A percentile compares a stretch with the other conserved stretches of the same genome.
These are phyloP conservation scores for Crepidotus variabilis DNA, from an alignment of 768 basidiomycete genomes.

Conservation along the genomic window DNA sequence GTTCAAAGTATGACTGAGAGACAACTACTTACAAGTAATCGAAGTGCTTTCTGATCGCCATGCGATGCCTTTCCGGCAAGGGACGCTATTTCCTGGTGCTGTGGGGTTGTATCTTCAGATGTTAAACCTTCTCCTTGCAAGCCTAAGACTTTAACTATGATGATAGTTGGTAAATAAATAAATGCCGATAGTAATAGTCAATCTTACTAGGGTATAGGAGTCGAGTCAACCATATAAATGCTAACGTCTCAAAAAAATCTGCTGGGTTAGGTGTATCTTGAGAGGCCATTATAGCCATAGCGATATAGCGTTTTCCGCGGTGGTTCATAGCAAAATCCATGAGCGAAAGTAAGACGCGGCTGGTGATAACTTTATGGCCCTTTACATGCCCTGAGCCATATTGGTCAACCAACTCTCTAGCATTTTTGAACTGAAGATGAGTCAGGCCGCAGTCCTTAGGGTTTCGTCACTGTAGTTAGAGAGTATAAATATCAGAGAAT, in stretches of 20 bases:
- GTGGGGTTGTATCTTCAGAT: slow-evolving; percentile 1
- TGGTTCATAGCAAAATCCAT: background rate
- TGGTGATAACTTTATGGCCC: no score
- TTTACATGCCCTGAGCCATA: no score
- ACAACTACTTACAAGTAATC: background rate
- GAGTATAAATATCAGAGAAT: no score
- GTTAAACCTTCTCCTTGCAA: background rate
- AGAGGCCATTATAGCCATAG: background rate
- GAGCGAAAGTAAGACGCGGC: background rate
- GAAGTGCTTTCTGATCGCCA: slow-evolving; percentile 2
- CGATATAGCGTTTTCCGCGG: background rate
- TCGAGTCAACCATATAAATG: background rate
- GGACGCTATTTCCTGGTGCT: background rate
- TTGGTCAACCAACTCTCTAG: no score
- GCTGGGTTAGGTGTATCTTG: background rate
- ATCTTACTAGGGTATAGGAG: slow-evolving; percentile 1
- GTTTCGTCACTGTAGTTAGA: no score
- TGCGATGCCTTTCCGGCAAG: background rate
- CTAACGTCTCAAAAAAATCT: background rate
- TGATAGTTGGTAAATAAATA: background rate
- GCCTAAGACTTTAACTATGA: slow-evolving; percentile 1
- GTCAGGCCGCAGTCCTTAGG: no score
- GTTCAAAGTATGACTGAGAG: background rate
- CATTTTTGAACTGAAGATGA: no score
- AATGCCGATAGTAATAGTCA: background rate